Percentiles rank a stretch among this genome's conserved stretches.
Conservation (phyloP, 192 early-diverging fungal genomes). For the Backusella australiensis region DNA sequence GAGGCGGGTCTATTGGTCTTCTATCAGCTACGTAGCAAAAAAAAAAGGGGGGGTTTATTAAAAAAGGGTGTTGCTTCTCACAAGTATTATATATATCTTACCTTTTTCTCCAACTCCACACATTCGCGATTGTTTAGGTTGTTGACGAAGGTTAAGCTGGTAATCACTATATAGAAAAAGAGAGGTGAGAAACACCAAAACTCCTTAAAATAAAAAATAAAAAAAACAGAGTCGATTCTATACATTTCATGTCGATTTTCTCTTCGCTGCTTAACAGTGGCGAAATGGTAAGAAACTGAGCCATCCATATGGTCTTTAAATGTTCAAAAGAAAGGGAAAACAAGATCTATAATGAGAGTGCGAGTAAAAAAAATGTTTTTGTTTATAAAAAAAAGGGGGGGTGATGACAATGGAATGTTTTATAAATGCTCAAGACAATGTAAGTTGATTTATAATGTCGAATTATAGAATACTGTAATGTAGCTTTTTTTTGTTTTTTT, state of each 20-base stretch:
- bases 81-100: constrained; percentile 26
- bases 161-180: constrained; percentile 34
- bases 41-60: neutral
- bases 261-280: constrained; percentile 39
- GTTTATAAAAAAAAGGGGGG: neutral
- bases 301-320: constrained; percentile 34
- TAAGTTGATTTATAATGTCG: neutral
- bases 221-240: neutral
- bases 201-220: neutral
- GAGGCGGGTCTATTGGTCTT: constrained; percentile 79
- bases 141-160: constrained; percentile 75
- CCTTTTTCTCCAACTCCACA: constrained; percentile 94
- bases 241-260: constrained; percentile 45
- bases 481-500: too few relatives aligned
- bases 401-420: neutral
- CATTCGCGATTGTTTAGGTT: constrained; percentile 94
- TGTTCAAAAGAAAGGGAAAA: neutral
- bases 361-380: neutral
- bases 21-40: constrained; percentile 56
- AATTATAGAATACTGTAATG: neutral
- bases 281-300: constrained; percentile 43
- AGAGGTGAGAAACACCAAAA: constrained; percentile 5
- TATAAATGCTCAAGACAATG: neutral
- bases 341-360: neutral
- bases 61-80: neutral